Evolutionary conservation across 139 green algal species (phyloP).

Genomic region (Chlamydomonas applanata): DNA sequence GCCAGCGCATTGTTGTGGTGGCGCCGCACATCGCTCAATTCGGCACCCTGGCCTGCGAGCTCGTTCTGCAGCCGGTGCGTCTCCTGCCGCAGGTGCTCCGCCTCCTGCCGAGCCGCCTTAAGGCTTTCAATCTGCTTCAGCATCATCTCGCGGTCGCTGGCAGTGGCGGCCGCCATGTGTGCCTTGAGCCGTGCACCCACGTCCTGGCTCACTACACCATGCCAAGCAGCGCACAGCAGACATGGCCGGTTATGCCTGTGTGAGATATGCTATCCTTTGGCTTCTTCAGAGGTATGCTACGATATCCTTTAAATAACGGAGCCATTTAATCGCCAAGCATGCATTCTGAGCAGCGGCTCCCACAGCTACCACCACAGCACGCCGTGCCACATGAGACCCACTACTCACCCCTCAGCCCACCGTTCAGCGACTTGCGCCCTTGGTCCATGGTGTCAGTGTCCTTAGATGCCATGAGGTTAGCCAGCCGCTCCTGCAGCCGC

Average conservation of each 20-base stretch:
- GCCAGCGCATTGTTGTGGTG: conserved; percentile 63
- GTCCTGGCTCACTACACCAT: neutral
- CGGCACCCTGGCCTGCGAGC: neutral
- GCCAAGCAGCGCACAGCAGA: neutral
- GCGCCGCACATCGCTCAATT: conserved; percentile 48
- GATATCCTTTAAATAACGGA: too few species aligned
- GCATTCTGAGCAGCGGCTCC: too few species aligned
- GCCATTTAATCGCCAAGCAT: too few species aligned
- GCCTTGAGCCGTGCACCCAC: conserved; percentile 3
- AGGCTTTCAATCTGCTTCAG: conserved; percentile 61
- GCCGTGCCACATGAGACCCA: too few species aligned
- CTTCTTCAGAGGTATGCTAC: too few species aligned
- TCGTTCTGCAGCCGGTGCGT: conserved; percentile 7
- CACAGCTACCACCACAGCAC: too few species aligned
- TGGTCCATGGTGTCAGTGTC: conserved; percentile 4
- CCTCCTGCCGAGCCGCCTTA: conserved; percentile 47
- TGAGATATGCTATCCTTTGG: too few species aligned
- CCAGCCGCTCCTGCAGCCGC: conserved; percentile 48
- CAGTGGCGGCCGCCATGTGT: neutral
- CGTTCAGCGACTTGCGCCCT: neutral
- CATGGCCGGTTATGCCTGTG: neutral
- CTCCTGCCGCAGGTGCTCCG: conserved; percentile 38
- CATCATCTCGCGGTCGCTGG: conserved; percentile 40
- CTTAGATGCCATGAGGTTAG: conserved; percentile 28
- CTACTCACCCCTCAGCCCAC: neutral